Percentiles rank a stretch among this genome's conserved stretches.
Evolutionary conservation across 2,329 filamentous ascomycete species (phyloP).

Genomic region (Fusarium humuli): DNA sequence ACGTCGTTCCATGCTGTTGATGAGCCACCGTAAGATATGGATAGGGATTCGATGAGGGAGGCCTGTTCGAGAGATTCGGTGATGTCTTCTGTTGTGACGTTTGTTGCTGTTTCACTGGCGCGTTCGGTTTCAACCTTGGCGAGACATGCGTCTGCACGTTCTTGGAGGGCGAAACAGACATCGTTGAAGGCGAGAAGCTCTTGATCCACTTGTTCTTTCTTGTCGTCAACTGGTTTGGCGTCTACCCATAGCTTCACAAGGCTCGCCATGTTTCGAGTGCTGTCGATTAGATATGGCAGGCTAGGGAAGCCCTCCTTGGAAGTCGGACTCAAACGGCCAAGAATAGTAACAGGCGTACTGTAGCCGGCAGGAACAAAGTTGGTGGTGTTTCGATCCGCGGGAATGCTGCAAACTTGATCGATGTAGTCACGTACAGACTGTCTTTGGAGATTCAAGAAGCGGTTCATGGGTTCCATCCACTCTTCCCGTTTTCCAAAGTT

Average conservation of each 20-base stretch:
- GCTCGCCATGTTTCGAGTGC: slow-evolving; percentile 84
- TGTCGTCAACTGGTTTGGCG: slow-evolving; percentile 56
- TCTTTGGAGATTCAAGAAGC: slow-evolving; percentile 80
- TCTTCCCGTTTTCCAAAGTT: slow-evolving; percentile 93
- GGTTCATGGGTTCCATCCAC: slow-evolving; percentile 99
- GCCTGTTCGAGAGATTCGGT: slow-evolving; percentile 62
- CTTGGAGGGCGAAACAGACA: slow-evolving; percentile 63
- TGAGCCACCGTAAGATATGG: slow-evolving; percentile 47
- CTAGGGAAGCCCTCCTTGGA: slow-evolving; percentile 93
- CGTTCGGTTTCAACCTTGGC: slow-evolving; percentile 61
- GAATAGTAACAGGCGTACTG: slow-evolving; percentile 90
- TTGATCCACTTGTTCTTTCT: slow-evolving; percentile 54
- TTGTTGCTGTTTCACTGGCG: slow-evolving; percentile 50
- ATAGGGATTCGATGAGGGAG: slow-evolving; percentile 52
- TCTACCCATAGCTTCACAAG: slow-evolving; percentile 86
- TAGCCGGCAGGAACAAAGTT: slow-evolving; percentile 83
- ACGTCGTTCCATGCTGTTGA: slow-evolving; percentile 46
- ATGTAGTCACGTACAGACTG: slow-evolving; percentile 88
- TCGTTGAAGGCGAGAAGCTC: slow-evolving; percentile 66
- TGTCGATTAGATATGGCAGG: slow-evolving; percentile 91
- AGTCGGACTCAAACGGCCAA: slow-evolving; percentile 81
- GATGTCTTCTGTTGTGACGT: slow-evolving; percentile 53
- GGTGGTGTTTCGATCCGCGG: slow-evolving; percentile 73
- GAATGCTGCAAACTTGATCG: slow-evolving; percentile 86
- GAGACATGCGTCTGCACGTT: slow-evolving; percentile 64